These are phyloP conservation scores for Spathaspora boniae DNA, from an alignment of 805 yeast genomes.

Conservation along the genomic window DNA sequence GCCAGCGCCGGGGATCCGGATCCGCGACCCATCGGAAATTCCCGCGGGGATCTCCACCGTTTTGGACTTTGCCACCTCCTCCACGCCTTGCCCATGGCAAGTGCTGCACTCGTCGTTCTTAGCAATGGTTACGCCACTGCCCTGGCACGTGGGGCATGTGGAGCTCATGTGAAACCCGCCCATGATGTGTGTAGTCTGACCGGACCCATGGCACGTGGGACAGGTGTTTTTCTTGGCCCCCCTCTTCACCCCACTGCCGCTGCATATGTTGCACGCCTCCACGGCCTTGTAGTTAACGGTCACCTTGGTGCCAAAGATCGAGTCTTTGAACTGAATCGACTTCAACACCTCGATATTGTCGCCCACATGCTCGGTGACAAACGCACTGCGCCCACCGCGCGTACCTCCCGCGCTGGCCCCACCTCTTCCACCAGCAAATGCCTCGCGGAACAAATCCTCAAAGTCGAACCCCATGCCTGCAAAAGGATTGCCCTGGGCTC, in stretches of 20 bases:
- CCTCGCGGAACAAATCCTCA: constrained; percentile 46
- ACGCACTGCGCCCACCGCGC: constrained; percentile 39
- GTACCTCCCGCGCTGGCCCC: constrained; percentile 31
- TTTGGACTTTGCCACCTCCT: constrained; percentile 62
- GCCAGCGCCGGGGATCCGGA: constrained; percentile 85
- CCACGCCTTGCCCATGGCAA: constrained; percentile 91
- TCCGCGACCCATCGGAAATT: constrained; percentile 77
- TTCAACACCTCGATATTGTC: constrained; percentile 81
- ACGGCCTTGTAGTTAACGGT: constrained; percentile 68
- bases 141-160: constrained; percentile 84
- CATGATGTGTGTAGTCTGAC: constrained; percentile 78
- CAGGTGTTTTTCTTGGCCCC: constrained; percentile 78
- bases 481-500: constrained; percentile 36
- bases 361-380: constrained; percentile 79
- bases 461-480: constrained; percentile 51
- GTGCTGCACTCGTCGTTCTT: constrained; percentile 65
- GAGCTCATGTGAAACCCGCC: constrained; percentile 98
- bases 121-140: constrained; percentile 78
- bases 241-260: constrained; percentile 79
- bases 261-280: constrained; percentile 75
- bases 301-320: constrained; percentile 73
- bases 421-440: constrained; percentile 41
- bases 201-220: constrained; percentile 87
- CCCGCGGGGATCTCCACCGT: constrained; percentile 87
- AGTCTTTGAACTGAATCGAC: constrained; percentile 76